A percentile compares a stretch with the other conserved stretches of the same genome.
These are phyloP conservation scores for Ramaria sp. DNA, from an alignment of 768 basidiomycete genomes.

Conservation along the genomic window DNA sequence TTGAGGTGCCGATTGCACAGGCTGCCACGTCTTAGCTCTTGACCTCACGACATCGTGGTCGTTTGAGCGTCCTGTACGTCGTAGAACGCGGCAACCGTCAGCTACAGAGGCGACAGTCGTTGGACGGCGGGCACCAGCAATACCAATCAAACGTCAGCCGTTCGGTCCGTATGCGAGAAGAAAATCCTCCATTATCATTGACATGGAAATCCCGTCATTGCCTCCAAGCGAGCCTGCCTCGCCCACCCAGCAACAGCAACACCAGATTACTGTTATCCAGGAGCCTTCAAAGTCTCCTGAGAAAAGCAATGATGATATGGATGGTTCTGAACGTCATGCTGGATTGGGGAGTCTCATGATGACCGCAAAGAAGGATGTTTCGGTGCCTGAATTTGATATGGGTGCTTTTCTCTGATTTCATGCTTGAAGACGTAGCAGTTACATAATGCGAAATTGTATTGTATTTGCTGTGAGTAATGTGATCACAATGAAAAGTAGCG, in stretches of 20 bases:
- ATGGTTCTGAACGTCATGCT: constrained; percentile 29
- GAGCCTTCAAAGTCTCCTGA: constrained; percentile 21
- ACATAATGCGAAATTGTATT: background rate
- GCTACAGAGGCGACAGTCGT: background rate
- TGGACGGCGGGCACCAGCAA: background rate
- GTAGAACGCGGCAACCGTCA: constrained; percentile 13
- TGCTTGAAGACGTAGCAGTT: background rate
- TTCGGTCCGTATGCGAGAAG: constrained; percentile 47
- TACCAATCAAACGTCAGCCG: constrained; percentile 21
- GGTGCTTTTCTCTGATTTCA: constrained; percentile 48
- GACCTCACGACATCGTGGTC: constrained; percentile 87
- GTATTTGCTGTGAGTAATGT: background rate
- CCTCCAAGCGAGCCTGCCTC: constrained; percentile 48
- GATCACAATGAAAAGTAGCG: background rate
- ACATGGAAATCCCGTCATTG: constrained; percentile 67
- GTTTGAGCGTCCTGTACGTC: constrained; percentile 65
- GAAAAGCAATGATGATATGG: constrained; percentile 2
- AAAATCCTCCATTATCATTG: constrained; percentile 72
- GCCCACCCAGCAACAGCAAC: constrained; percentile 24
- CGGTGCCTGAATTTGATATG: constrained; percentile 86
- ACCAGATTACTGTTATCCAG: constrained; percentile 14
- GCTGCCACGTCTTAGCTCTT: constrained; percentile 87
- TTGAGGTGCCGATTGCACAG: constrained; percentile 28
- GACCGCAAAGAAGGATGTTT: constrained; percentile 79
- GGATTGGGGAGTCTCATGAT: constrained; percentile 80